Conservation (phyloP, 2,329 filamentous ascomycete genomes). For the Fusarium aywerte region DNA sequence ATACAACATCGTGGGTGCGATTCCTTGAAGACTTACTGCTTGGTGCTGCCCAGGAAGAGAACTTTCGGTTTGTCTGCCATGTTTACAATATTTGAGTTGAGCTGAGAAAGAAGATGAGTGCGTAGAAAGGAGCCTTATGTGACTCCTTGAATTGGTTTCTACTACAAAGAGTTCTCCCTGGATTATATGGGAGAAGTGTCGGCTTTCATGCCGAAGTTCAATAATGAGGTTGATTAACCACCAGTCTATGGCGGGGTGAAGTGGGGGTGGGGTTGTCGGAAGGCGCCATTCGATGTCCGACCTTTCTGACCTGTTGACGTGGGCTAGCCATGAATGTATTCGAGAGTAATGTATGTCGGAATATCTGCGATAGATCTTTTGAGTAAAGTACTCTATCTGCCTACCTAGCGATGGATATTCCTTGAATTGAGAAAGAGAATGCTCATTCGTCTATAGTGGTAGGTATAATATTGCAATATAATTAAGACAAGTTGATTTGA, state of each 20-base stretch:
- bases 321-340: neutral
- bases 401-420: neutral
- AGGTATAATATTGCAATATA: neutral
- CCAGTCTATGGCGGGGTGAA: constrained; percentile 18
- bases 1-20: neutral
- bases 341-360: neutral
- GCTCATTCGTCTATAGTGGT: neutral
- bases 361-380: too few species aligned
- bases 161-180: neutral
- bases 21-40: constrained; percentile 50
- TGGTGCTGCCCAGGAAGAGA: constrained; percentile 54
- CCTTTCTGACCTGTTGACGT: neutral
- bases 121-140: too few species aligned
- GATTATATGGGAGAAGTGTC: neutral
- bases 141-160: neutral
- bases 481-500: constrained; percentile 9
- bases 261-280: constrained; percentile 28
- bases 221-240: neutral
- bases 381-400: neutral
- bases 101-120: neutral
- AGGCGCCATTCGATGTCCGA: constrained; percentile 8
- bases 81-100: neutral
- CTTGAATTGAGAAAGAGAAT: neutral
- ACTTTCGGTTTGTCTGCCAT: constrained; percentile 51
- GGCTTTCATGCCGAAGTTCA: constrained; percentile 21